Percentiles rank a stretch among this genome's conserved stretches.
Evolutionary conservation across 805 yeast genomes (phyloP).

Genomic region (Dipodascopsis uninucleata): DNA sequence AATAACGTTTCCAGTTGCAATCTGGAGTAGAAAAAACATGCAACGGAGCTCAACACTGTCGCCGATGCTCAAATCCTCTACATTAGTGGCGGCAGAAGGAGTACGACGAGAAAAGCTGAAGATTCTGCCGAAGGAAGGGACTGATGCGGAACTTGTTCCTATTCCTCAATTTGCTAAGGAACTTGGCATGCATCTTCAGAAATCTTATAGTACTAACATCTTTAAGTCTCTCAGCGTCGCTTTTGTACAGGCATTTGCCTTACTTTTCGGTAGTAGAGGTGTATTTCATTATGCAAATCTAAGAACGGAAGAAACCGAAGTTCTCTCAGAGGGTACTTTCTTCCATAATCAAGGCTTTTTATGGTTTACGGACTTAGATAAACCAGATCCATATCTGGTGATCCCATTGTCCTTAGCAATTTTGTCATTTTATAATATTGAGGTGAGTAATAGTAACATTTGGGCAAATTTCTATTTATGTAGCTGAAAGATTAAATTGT

Average conservation of each 20-base stretch:
- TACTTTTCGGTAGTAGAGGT: slow-evolving; percentile 21
- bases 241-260: slow-evolving; percentile 9
- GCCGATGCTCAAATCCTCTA: slow-evolving; percentile 1
- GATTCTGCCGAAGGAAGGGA: slow-evolving; percentile 6
- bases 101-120: not conserved
- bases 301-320: slow-evolving; percentile 8
- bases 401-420: slow-evolving; percentile 72
- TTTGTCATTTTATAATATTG: slow-evolving; percentile 64
- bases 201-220: slow-evolving; percentile 4
- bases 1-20: slow-evolving; percentile 18
- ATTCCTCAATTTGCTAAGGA: slow-evolving; percentile 9
- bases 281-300: slow-evolving; percentile 12
- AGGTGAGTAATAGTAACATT: slow-evolving; percentile 35
- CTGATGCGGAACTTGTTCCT: not conserved
- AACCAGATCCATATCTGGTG: slow-evolving; percentile 57
- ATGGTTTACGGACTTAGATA: slow-evolving; percentile 60
- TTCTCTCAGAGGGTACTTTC: slow-evolving; percentile 2
- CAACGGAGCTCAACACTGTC: slow-evolving; percentile 2
- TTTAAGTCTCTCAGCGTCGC: slow-evolving; percentile 10
- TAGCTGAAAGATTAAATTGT: slow-evolving; percentile 28
- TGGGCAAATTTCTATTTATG: slow-evolving; percentile 33
- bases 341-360: slow-evolving; percentile 41
- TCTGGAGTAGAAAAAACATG: slow-evolving; percentile 10
- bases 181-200: not conserved
- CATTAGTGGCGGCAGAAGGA: slow-evolving; percentile 4